These are phyloP conservation scores for Fusarium falciforme DNA, from an alignment of 2,329 filamentous ascomycete genomes.

Conservation along the genomic window DNA sequence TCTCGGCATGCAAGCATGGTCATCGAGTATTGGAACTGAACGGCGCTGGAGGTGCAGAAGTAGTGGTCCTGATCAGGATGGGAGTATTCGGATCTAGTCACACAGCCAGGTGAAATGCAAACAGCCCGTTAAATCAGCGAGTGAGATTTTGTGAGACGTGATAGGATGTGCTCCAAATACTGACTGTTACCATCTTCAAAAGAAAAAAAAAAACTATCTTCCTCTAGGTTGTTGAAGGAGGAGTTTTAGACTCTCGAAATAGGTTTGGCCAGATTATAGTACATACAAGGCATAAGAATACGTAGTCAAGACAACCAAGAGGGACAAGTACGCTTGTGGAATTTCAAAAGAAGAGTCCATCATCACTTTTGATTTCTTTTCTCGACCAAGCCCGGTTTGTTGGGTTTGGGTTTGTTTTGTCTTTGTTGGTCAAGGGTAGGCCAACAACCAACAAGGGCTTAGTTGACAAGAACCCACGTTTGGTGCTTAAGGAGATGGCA, in stretches of 20 bases:
- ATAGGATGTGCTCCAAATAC: not conserved
- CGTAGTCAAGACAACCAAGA: not conserved
- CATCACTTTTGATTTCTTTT: not conserved
- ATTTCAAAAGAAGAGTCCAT: not conserved
- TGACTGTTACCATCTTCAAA: not conserved
- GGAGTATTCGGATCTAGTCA: not conserved
- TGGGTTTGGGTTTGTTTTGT: not conserved
- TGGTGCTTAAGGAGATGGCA: not conserved
- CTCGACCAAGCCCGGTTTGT: not conserved
- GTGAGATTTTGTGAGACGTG: not conserved
- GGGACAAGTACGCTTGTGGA: not conserved
- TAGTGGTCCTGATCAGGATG: not conserved
- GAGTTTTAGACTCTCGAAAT: not conserved
- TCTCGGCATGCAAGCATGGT: slow-evolving; percentile 9
- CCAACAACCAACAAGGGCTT: not conserved
- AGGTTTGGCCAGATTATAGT: not conserved
- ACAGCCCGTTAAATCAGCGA: not conserved
- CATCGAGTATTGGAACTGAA: slow-evolving; percentile 13
- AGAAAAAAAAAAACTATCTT: not conserved
- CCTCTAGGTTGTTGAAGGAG: not conserved
- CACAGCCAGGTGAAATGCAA: not conserved
- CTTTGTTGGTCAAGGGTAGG: not conserved
- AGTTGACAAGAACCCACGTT: not conserved
- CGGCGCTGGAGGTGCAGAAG: not conserved
- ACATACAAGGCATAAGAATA: not conserved